Conservation (phyloP, 768 basidiomycete genomes). For the Russula sp. region DNA sequence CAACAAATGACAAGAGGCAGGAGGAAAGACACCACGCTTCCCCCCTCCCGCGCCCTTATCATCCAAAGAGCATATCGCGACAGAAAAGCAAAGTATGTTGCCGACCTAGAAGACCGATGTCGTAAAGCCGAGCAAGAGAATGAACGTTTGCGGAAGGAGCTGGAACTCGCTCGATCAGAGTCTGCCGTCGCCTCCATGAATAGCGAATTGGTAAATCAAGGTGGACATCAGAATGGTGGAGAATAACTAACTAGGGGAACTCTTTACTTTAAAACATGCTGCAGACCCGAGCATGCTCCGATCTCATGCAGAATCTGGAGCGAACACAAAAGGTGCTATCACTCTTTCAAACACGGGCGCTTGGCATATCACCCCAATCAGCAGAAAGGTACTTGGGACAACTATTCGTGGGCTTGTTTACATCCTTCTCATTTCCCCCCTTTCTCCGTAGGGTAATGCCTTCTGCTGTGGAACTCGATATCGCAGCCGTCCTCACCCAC, state of each 20-base stretch:
- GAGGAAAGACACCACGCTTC: constrained; percentile 16
- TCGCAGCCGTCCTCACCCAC: constrained; percentile 14
- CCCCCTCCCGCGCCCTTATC: constrained; percentile 14
- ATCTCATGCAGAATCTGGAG: constrained; percentile 17
- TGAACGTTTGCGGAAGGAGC: constrained; percentile 11
- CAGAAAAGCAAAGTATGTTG: constrained; percentile 14
- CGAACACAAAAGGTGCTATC: constrained; percentile 5
- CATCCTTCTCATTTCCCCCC: background rate
- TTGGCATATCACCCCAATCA: background rate
- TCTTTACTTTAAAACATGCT: background rate
- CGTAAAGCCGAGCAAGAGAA: constrained; percentile 19
- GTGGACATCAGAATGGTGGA: background rate
- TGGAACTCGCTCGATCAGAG: constrained; percentile 10
- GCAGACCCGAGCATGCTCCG: constrained; percentile 13
- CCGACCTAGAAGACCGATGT: constrained; percentile 19
- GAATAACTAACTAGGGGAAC: background rate
- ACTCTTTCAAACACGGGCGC: constrained; percentile 6
- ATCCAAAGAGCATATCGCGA: constrained; percentile 21
- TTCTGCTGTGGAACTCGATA: constrained; percentile 15
- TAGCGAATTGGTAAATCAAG: constrained; percentile 10
- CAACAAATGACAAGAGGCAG: constrained; percentile 18
- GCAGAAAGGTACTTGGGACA: constrained; percentile 1
- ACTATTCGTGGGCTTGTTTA: background rate
- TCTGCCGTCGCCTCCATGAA: background rate
- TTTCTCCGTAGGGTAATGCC: background rate